These are phyloP conservation scores for Sanghuangporus baumii DNA, from an alignment of 1,284 basidiomycete species.

Conservation along the genomic window DNA sequence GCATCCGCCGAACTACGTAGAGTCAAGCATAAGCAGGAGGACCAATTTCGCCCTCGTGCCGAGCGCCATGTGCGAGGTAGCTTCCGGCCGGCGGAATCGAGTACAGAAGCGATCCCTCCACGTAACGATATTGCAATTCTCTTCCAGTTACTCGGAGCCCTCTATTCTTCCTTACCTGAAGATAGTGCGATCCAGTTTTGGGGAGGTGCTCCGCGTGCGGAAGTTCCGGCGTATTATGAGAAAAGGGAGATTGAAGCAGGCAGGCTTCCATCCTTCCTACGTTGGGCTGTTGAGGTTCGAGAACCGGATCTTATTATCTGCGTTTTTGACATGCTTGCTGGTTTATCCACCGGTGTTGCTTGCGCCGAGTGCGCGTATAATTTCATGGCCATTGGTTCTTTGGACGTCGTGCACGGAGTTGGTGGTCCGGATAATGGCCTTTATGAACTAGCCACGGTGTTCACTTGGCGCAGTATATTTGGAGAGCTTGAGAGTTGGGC, in stretches of 20 bases:
- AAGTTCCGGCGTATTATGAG: slow-evolving; percentile 46
- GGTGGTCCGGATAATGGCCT: slow-evolving; percentile 24
- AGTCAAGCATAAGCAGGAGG: slow-evolving; percentile 89
- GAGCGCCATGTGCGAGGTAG: slow-evolving; percentile 41
- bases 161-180: slow-evolving; percentile 69
- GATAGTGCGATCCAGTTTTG: slow-evolving; percentile 83
- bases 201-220: slow-evolving; percentile 55
- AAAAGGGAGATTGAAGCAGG: slow-evolving; percentile 52
- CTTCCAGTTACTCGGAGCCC: slow-evolving; percentile 75
- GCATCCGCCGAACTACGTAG: slow-evolving; percentile 86
- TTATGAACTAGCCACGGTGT: slow-evolving; percentile 12
- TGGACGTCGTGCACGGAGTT: slow-evolving; percentile 57
- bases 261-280: slow-evolving; percentile 74
- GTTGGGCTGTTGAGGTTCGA: slow-evolving; percentile 79
- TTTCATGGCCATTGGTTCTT: slow-evolving; percentile 67
- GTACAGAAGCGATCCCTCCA: slow-evolving; percentile 37
- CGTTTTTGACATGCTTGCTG: slow-evolving; percentile 83
- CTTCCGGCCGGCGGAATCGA: slow-evolving; percentile 38
- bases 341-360: slow-evolving; percentile 78
- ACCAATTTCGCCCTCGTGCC: slow-evolving; percentile 63
- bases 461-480: slow-evolving; percentile 16
- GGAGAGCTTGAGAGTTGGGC: slow-evolving; percentile 26
- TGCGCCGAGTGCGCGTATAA: slow-evolving; percentile 85
- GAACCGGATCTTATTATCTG: slow-evolving; percentile 71
- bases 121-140: slow-evolving; percentile 83